A percentile compares a stretch with the other conserved stretches of the same genome.
Evolutionary conservation across 495 filamentous ascomycete genomes (phyloP).

Genomic region (Penicillium alfredii): DNA sequence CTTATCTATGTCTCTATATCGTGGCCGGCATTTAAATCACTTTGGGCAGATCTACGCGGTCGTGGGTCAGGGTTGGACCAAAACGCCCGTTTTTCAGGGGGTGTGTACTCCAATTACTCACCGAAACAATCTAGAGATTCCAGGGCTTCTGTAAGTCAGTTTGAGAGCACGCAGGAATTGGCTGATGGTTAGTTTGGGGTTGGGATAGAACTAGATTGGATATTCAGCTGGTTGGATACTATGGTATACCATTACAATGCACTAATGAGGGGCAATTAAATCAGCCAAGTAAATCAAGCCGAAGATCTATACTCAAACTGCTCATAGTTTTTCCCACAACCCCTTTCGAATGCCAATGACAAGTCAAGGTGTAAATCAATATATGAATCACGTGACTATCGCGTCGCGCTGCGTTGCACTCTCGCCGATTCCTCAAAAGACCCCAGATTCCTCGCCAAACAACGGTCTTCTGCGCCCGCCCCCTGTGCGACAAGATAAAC

Average conservation of each 20-base stretch:
- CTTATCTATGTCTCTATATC: conserved; percentile 70
- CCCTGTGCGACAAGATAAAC: too few relatives aligned
- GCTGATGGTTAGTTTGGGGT: too few relatives aligned
- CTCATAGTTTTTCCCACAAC: too few relatives aligned
- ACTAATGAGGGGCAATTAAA: too few relatives aligned
- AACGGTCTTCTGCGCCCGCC: too few relatives aligned
- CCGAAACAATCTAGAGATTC: background rate
- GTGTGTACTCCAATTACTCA: background rate
- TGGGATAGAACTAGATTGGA: too few relatives aligned
- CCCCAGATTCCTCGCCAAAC: conserved; percentile 1
- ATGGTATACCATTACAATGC: too few relatives aligned
- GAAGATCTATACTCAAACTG: too few relatives aligned
- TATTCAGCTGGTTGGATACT: too few relatives aligned
- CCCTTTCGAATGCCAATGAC: too few relatives aligned
- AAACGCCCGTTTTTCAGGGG: background rate
- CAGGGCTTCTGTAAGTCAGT: background rate
- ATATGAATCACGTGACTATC: conserved; percentile 12
- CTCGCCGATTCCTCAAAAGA: too few relatives aligned
- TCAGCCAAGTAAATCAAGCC: too few relatives aligned
- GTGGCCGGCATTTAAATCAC: conserved; percentile 28
- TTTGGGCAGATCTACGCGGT: conserved; percentile 11
- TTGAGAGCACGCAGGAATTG: background rate
- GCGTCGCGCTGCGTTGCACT: background rate
- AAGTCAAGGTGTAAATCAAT: background rate
- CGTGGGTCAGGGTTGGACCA: conserved; percentile 1